Percentiles rank a stretch among this genome's conserved stretches.
These are phyloP conservation scores for Fusarium falciforme DNA, from an alignment of 2,329 filamentous ascomycete species.

Conservation along the genomic window DNA sequence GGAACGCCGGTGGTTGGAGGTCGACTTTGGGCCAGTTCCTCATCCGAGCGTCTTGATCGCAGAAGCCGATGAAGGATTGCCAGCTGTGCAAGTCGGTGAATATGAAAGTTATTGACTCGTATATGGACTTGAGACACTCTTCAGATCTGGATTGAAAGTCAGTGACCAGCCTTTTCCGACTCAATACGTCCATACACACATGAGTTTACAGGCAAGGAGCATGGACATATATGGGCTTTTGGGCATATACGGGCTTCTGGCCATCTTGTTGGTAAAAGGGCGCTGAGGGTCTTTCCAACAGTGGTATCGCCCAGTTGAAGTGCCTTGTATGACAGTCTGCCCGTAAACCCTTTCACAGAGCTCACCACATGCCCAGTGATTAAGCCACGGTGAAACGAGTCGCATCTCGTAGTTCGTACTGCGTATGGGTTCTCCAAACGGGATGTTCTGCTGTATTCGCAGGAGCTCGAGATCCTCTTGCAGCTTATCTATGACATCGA, in stretches of 20 bases:
- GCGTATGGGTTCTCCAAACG: not conserved
- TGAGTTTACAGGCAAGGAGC: not conserved
- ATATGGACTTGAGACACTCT: constrained; percentile 6
- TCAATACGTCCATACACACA: not conserved
- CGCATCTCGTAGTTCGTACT: not conserved
- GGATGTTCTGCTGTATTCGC: not conserved
- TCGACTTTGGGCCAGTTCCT: not conserved
- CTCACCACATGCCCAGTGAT: constrained; percentile 7
- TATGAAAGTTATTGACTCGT: not conserved
- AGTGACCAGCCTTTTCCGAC: not conserved
- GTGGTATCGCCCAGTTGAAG: not conserved
- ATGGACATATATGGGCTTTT: not conserved
- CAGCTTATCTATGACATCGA: constrained; percentile 1
- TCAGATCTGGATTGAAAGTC: not conserved
- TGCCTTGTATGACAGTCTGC: not conserved
- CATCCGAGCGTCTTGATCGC: not conserved
- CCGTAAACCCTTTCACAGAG: not conserved
- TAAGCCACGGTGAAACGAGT: constrained; percentile 2
- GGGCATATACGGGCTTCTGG: not conserved
- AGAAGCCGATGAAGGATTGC: not conserved
- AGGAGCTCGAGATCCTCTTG: not conserved
- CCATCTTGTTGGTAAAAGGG: not conserved
- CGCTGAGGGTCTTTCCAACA: constrained; percentile 1
- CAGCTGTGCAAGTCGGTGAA: not conserved
- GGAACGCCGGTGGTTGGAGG: not conserved